Base-by-base conservation (phyloP, 192 early-diverging fungal genomes). In the Coemansia sp. region DNA sequence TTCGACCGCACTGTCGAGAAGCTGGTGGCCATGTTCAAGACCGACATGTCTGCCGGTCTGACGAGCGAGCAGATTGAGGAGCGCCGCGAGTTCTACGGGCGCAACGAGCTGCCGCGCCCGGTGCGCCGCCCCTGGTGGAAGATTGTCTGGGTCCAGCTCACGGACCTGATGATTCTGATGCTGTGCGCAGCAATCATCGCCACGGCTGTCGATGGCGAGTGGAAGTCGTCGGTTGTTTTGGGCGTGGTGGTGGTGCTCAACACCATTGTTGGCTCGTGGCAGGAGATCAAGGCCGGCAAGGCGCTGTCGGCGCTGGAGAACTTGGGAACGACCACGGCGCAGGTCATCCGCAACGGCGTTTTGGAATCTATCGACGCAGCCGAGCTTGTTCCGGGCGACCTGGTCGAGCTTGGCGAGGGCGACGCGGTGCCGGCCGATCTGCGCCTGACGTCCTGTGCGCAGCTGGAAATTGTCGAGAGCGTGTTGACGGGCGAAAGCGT, bases 251-350 rank as follows among this genome's bases (percentile, higher is more conserved):
- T 95, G 22, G 81, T 93, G 14, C 76, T 98, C 35, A 98, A 98
- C 76, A 86, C 92, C 31, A 61, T 89, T 35, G 93, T 99, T 63
- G 97, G 97, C 19, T 91, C 95, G 43, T 83, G 86, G 21, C 97
- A 99, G 80, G 97, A 99, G 71, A 96, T 87, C 80, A 91, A 93
- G 67, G 95, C 97, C n/a, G 91, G 86, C 32, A 89, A 89, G 55
- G 92, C 95, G 6, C 82, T 98, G 80, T 93, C 95, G 29, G 91
- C 95, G 8, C 80, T 98, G 32, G 81, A 92, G 50, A 87, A 90
- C 30, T 80, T 98, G 55, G 85, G 87, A 18, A 90, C 93, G 8
- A 89, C 93, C 1, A 84, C 85, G 27, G 87, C 90, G 18, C 85
- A 83, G 51, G 91, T 88, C 47, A 88, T 88, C 73, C 86, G 94